Evolutionary conservation across 352 stramenopile species (phyloP).

Genomic region (Globisporangium irregulare): DNA sequence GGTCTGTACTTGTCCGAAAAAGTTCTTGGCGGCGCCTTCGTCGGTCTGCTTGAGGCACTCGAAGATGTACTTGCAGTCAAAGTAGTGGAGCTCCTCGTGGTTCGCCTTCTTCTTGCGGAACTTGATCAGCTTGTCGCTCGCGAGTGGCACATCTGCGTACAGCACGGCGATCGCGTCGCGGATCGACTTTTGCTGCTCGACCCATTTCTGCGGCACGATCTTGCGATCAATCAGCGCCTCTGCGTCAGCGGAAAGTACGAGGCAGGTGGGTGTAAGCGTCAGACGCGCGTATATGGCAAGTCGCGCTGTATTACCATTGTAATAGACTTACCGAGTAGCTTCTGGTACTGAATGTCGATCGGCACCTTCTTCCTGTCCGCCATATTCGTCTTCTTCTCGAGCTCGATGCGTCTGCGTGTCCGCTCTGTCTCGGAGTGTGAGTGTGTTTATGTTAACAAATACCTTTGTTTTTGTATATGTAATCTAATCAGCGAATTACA

Average conservation of each 20-base stretch:
- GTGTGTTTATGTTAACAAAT: no score
- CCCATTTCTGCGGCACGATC: slow-evolving; percentile 71
- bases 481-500: no score
- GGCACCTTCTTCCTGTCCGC: slow-evolving; percentile 57
- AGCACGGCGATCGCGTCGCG: slow-evolving; percentile 53
- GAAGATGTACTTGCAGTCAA: slow-evolving; percentile 72
- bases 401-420: neutral
- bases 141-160: slow-evolving; percentile 45
- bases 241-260: slow-evolving; percentile 20
- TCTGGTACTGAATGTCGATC: slow-evolving; percentile 81
- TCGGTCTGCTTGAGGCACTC: slow-evolving; percentile 56
- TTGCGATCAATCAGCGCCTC: slow-evolving; percentile 68
- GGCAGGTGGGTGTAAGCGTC: neutral
- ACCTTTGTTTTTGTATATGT: no score
- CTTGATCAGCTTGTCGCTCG: slow-evolving; percentile 43
- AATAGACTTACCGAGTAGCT: slow-evolving; percentile 55
- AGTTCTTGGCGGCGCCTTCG: slow-evolving; percentile 62
- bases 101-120: slow-evolving; percentile 43
- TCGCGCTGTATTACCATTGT: neutral
- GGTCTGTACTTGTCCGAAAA: slow-evolving; percentile 59
- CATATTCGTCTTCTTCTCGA: slow-evolving; percentile 24
- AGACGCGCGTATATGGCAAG: neutral
- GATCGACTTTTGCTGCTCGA: slow-evolving; percentile 62
- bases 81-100: slow-evolving; percentile 68
- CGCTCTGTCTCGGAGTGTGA: no score